Evolutionary conservation across 208 protist genomes (phyloP).

Genomic region (Leishmania arabica): DNA sequence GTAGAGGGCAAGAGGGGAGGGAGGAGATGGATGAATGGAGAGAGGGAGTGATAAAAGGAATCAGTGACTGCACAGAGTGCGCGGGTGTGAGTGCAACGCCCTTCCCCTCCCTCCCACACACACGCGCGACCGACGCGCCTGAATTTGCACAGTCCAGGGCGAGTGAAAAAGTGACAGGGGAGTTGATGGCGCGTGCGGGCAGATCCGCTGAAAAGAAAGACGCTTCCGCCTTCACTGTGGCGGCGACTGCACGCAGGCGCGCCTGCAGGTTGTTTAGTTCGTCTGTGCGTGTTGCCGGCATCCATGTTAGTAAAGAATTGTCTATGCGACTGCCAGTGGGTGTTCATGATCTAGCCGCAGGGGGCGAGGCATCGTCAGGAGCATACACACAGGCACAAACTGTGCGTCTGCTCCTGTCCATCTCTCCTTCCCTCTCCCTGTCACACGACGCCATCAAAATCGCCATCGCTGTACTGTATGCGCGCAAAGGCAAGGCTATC

Average conservation of each 20-base stretch:
- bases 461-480: not conserved
- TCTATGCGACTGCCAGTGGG: not conserved
- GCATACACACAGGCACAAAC: not conserved
- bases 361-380: not conserved
- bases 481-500: not conserved
- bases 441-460: not conserved
- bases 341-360: not conserved
- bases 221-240: not conserved
- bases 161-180: not conserved
- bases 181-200: not conserved
- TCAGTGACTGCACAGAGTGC: not conserved
- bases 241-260: not conserved
- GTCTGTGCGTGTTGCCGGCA: not conserved
- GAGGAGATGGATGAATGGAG: not conserved
- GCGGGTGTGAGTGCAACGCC: not conserved
- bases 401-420: not conserved
- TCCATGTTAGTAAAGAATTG: not conserved
- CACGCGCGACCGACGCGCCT: not conserved
- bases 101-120: too few relatives aligned
- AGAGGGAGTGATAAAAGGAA: not conserved
- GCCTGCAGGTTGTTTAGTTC: not conserved
- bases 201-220: not conserved
- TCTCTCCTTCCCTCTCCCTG: not conserved
- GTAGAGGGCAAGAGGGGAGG: constrained; percentile 6
- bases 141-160: not conserved